Evolutionary conservation across 1,284 basidiomycete species (phyloP), one percentile per base, ranked within the genome.

Genomic region (Sanguinoderma infundibulare): DNA sequence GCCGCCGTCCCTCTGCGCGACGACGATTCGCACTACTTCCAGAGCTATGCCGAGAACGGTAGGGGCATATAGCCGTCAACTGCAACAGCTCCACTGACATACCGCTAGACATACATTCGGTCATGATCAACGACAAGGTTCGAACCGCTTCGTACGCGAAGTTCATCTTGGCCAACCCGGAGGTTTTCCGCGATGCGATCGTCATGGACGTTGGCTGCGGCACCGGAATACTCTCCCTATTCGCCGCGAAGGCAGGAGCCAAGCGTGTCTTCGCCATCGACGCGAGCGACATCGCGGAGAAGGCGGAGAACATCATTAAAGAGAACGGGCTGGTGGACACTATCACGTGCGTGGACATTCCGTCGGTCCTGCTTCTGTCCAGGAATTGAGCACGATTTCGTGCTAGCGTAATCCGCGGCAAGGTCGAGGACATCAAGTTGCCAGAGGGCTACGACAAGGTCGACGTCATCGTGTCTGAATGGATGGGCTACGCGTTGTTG

Each of bases 171-270:
- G 87, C 84, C n/a, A 97, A 94, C 73, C 89, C 94, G 1, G 75
- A 83, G 15, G 79, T 97, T 15, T 96, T 98, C 81, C 85, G 86
- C 58, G 93, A 90, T 68, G 94, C 94, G 30, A 78, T 91, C 49
- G 96, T 99, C 6, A 87, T 98, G 70, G 97, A 98, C 69, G 96
- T 98, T 24, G 97, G 97, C 2, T 98, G 95, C 70, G 95, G 95
- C 0, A 96, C 95, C 0, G 93, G 95, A 2, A 98, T 99, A 55
- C 80, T 98, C 7, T 97, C 94, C 0, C 83, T 99, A 67, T 94
- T 98, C 68, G 96, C 96, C 4, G 97, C 96, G 1, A 84, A 89
- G 59, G 92, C 94, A 0, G 97, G 97, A 1, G 97, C 97, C 1
- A 93, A 92, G 74, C 89, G 90, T 44, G 97, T 99, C 2, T 92